These are phyloP conservation scores for Infundibulicybe gibba DNA, from an alignment of 768 basidiomycete genomes.

Conservation along the genomic window DNA sequence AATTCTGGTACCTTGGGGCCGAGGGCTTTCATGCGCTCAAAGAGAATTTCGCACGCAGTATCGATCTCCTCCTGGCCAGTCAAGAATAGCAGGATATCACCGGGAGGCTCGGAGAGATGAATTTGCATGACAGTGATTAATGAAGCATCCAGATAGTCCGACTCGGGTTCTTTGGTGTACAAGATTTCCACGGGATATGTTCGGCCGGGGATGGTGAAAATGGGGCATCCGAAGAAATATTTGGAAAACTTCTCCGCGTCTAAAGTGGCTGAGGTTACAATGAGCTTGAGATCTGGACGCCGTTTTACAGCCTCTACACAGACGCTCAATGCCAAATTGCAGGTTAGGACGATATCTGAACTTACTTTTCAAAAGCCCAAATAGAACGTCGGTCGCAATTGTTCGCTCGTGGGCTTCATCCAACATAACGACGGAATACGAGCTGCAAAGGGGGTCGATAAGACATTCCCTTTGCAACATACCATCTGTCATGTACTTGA, in stretches of 20 bases:
- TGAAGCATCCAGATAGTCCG: conserved; percentile 95
- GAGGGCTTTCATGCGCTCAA: conserved; percentile 97
- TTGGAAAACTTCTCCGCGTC: conserved; percentile 99
- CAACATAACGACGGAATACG: conserved; percentile 95
- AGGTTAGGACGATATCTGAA: conserved; percentile 5
- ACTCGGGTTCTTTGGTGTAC: conserved; percentile 99
- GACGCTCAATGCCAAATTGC: conserved; percentile 10
- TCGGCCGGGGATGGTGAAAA: conserved; percentile 99
- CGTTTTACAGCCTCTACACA: conserved; percentile 89
- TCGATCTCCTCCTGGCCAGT: conserved; percentile 99
- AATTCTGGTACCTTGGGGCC: conserved; percentile 99
- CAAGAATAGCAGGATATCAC: conserved; percentile 94
- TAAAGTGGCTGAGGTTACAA: conserved; percentile 98
- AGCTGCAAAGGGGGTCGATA: conserved; percentile 90
- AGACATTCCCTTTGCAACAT: conserved; percentile 97
- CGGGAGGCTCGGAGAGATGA: conserved; percentile 95
- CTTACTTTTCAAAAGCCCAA: conserved; percentile 90
- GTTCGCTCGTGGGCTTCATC: conserved; percentile 99
- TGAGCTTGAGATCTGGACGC: conserved; percentile 93
- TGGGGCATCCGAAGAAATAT: conserved; percentile 98
- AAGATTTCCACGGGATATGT: conserved; percentile 97
- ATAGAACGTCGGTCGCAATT: conserved; percentile 97
- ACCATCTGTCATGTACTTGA: conserved; percentile 99
- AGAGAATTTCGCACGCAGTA: conserved; percentile 94
- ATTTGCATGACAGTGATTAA: conserved; percentile 99